Conservation (phyloP, 164 flowering plant species). For the Piper betle region DNA sequence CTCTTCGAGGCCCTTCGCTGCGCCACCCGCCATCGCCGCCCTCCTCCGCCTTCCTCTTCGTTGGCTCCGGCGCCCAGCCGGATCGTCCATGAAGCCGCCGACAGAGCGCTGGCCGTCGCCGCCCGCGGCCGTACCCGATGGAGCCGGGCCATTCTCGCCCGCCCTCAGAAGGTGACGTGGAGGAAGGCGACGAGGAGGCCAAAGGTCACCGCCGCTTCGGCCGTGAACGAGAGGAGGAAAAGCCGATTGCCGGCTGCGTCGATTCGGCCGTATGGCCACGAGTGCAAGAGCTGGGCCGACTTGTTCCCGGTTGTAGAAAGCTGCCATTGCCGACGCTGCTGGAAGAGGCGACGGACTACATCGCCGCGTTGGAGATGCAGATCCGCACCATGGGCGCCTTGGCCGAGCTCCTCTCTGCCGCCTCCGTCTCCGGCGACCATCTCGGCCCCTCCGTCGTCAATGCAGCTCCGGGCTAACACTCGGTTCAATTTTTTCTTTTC, state of each 20-base stretch:
- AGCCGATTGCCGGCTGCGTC: conserved; percentile 13
- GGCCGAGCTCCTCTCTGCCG: conserved; percentile 30
- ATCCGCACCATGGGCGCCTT: conserved; percentile 52
- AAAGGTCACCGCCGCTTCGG: too few species aligned
- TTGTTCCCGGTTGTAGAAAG: conserved; percentile 74
- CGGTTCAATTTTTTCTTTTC: too few species aligned
- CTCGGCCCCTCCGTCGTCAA: neutral
- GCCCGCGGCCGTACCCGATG: conserved; percentile 63
- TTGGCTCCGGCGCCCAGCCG: conserved; percentile 22
- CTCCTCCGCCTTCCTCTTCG: conserved; percentile 8
- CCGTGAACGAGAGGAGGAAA: conserved; percentile 16
- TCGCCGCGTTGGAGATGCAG: conserved; percentile 75
- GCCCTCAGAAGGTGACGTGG: conserved; percentile 36
- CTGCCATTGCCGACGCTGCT: conserved; percentile 43
- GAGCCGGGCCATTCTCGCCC: conserved; percentile 64
- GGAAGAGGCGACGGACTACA: conserved; percentile 64
- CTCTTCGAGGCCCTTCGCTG: conserved; percentile 45
- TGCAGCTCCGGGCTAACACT: too few species aligned
- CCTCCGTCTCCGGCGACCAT: conserved; percentile 2
- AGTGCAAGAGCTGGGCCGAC: conserved; percentile 39
- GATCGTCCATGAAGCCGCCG: conserved; percentile 58
- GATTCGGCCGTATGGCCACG: conserved; percentile 18
- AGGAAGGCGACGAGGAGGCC: conserved; percentile 21
- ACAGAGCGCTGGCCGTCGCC: conserved; percentile 44
- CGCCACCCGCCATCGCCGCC: conserved; percentile 9